Evolutionary conservation across 2,329 filamentous ascomycete genomes (phyloP), one percentile per base, ranked within the genome.

Genomic region (Ceratocystis diversiconidia): DNA sequence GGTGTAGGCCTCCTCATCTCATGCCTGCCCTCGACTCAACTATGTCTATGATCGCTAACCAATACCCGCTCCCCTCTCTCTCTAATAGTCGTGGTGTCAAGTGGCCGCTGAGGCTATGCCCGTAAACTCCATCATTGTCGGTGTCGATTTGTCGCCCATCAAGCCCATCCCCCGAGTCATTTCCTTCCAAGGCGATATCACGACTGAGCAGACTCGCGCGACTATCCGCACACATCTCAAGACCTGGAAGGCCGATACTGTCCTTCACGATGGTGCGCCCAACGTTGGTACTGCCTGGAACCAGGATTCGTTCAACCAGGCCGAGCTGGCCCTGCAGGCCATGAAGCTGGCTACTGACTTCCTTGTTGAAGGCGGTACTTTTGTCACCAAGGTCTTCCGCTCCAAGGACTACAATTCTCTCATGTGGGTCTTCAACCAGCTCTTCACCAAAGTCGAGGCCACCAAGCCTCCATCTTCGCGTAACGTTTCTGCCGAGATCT

Each of bases 271-370:
- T 74, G 94, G 94, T 76, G 94, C 94, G 0, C 94, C 94, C 60
- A 99, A 99, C 72, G 94, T 99, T 66, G 94, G 94, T 85, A 92
- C 91, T 0, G 92, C 94, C 0, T 99, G 94, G 94, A 88, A 92
- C 55, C 94, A 99, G 77, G 94, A 99, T 79, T 94, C 94, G 57
- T 99, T 96, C 82, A 92, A 92, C 69, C 94, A 99, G 76, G 94
- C 92, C 67, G 92, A 97, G 76, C 79, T 99, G 63, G 90, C 89
- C 12, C 79, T 99, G 65, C 89, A 96, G 74, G 88, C 90, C 7
- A 82, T 99, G 81, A 96, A 95, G 75, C 79, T 99, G 66, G 94
- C 94, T 2, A 96, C 91, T 0, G 92, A 99, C 70, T 99, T 99
- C 71, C 77, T 99, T 66, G 82, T 85, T 19, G 88, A 92, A 74